Conservation (phyloP, 164 flowering plant species). For the Euptelea pleiosperma region DNA sequence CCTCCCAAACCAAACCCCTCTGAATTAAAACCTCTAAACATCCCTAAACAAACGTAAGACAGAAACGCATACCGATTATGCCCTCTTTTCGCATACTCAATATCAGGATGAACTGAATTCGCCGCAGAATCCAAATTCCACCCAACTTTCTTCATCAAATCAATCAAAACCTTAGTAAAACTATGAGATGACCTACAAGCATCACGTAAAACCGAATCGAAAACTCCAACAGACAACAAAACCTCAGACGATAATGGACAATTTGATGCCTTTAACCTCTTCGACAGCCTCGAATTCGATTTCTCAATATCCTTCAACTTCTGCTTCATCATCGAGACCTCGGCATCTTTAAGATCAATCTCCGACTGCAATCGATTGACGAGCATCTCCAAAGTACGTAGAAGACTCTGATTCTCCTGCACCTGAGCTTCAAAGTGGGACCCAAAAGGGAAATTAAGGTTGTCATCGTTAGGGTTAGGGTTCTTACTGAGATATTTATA, state of each 20-base stretch:
- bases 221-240: conserved; percentile 56
- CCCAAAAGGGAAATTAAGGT: conserved; percentile 33
- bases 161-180: conserved; percentile 68
- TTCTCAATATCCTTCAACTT: conserved; percentile 44
- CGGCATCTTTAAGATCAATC: conserved; percentile 62
- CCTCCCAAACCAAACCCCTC: conserved; percentile 48
- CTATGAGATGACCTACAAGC: conserved; percentile 44
- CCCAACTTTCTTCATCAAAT: conserved; percentile 65
- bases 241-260: conserved; percentile 25
- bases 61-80: conserved; percentile 70
- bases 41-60: conserved; percentile 78
- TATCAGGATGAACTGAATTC: conserved; percentile 50
- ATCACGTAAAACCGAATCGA: conserved; percentile 61
- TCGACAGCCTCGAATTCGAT: conserved; percentile 39
- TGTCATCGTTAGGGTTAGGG: conserved; percentile 23
- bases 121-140: conserved; percentile 92
- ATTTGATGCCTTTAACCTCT: conserved; percentile 33
- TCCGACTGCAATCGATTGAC: conserved; percentile 69
- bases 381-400: conserved; percentile 57
- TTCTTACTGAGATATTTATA: conserved; percentile 30
- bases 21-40: conserved; percentile 66
- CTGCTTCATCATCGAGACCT: conserved; percentile 48
- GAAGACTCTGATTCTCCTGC: conserved; percentile 86
- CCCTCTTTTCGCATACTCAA: conserved; percentile 56
- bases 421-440: conserved; percentile 80